These are phyloP conservation scores for Mycena leptocephala DNA, from an alignment of 768 basidiomycete species.

Conservation along the genomic window DNA sequence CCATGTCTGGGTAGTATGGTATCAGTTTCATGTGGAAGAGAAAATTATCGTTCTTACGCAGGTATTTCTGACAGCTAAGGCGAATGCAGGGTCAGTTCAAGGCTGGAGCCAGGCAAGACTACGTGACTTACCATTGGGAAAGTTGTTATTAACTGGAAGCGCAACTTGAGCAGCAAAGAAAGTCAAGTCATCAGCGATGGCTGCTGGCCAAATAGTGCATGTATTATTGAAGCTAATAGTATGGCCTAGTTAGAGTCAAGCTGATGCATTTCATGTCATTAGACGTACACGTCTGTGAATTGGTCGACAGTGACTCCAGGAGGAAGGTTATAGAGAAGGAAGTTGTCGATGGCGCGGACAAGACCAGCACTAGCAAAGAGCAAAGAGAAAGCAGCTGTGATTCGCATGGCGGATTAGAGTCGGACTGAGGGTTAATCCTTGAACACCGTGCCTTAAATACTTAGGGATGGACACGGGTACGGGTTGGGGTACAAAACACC, in stretches of 20 bases:
- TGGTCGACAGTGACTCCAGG: slow-evolving; percentile 1
- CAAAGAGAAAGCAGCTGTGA: slow-evolving; percentile 20
- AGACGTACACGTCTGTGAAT: slow-evolving; percentile 17
- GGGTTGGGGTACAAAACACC: no score
- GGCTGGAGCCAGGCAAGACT: neutral
- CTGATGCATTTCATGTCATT: slow-evolving; percentile 9
- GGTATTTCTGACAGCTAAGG: slow-evolving; percentile 9
- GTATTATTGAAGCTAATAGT: slow-evolving; percentile 3
- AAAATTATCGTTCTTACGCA: slow-evolving; percentile 14
- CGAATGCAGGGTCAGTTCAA: slow-evolving; percentile 11
- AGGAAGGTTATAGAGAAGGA: slow-evolving; percentile 17
- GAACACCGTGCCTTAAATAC: slow-evolving; percentile 15
- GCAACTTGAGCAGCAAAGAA: slow-evolving; percentile 7
- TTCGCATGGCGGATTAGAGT: slow-evolving; percentile 16
- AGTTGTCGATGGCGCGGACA: slow-evolving; percentile 20
- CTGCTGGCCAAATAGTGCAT: slow-evolving; percentile 15
- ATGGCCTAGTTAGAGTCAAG: slow-evolving; percentile 4
- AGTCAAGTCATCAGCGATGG: neutral
- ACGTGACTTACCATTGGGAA: slow-evolving; percentile 2
- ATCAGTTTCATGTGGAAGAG: slow-evolving; percentile 4
- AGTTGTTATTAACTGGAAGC: neutral
- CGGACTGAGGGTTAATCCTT: slow-evolving; percentile 2
- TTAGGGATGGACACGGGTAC: no score
- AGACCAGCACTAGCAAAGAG: slow-evolving; percentile 15
- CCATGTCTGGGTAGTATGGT: slow-evolving; percentile 12